Evolutionary conservation across 1,284 basidiomycete genomes (phyloP), one percentile per base, ranked within the genome.

Genomic region (Malassezia arunalokei): DNA sequence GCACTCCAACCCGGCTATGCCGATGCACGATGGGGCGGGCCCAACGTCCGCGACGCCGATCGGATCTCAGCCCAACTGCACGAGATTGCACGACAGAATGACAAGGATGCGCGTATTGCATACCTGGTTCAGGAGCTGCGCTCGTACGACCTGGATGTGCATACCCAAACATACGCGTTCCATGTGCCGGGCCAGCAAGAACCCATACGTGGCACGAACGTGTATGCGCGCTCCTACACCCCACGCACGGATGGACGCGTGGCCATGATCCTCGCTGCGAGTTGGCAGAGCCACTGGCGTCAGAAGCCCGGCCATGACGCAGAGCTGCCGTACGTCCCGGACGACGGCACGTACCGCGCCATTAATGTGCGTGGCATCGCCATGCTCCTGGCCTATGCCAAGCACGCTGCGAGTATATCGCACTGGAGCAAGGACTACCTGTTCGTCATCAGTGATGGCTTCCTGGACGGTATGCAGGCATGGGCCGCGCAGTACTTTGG

Each of bases 401-500:
- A 79, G 41, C 95, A 85, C 71, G 75, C 95, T 38, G 84, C 84
- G 8, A 57, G 56, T 3, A 49, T 59, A 9, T 47, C 57, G 1
- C 54, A 63, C 41, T 57, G 64, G 45, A 66, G 63, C 56, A 72
- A 69, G 44, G 92, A 98, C 64, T 78, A 98, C 51, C 77, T 96
- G 27, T 85, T 98, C 59, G 82, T 98, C 28, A 76, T 96, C 55
- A 85, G 84, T 44, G 92, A 96, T 60, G 87, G 83, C 1, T 82
- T 92, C 69, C 73, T 90, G 29, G 84, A 89, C 44, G 94, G 94
- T 3, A 85, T 90, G 78, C 85, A 94, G 56, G 90, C 88, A 1
- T 99, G 87, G 83, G 77, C 94, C 28, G 81, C 79, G 43, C 78
- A 81, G 3, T 96, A 94, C 71, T 87, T 94, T 71, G 83, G 81